Evolutionary conservation across 148 eudicot species (phyloP).

Genomic region (Simmondsia chinensis): DNA sequence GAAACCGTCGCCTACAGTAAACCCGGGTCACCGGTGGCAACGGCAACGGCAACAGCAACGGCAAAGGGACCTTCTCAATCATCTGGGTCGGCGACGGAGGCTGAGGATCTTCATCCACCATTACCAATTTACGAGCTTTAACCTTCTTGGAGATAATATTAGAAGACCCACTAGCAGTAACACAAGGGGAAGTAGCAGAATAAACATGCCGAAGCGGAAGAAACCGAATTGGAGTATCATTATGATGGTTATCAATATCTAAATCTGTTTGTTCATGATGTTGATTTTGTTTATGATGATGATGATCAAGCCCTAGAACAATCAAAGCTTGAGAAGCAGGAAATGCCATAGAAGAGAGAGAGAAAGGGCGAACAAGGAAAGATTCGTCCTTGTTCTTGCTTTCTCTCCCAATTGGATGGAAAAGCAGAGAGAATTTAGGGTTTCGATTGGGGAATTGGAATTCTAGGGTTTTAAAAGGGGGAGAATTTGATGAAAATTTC

Average conservation of each 20-base stretch:
- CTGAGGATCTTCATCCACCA: not conserved
- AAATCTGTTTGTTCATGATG: not conserved
- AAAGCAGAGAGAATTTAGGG: conserved; percentile 2
- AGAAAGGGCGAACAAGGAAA: not conserved
- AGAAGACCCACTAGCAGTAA: conserved; percentile 24
- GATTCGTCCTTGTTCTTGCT: not conserved
- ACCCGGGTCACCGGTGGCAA: conserved; percentile 14
- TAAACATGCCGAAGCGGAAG: conserved; percentile 55
- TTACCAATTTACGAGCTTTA: conserved; percentile 29
- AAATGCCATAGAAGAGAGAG: conserved; percentile 26
- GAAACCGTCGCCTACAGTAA: conserved; percentile 26
- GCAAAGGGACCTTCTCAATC: too few species aligned
- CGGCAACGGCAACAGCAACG: too few species aligned
- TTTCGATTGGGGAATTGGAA: not conserved
- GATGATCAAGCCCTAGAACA: conserved; percentile 2
- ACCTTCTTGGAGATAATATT: conserved; percentile 49
- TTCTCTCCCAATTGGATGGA: conserved; percentile 1
- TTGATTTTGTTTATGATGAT: not conserved
- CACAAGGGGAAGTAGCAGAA: conserved; percentile 55
- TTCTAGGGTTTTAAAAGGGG: too few species aligned
- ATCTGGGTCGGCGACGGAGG: conserved; percentile 3
- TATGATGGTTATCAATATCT: conserved; percentile 27
- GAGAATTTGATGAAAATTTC: not conserved
- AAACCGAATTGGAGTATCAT: conserved; percentile 37
- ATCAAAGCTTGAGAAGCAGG: conserved; percentile 15